Percentiles rank a stretch among this genome's conserved stretches.
Conservation (phyloP, 805 yeast genomes). For the Lachancea lanzarotensis region DNA sequence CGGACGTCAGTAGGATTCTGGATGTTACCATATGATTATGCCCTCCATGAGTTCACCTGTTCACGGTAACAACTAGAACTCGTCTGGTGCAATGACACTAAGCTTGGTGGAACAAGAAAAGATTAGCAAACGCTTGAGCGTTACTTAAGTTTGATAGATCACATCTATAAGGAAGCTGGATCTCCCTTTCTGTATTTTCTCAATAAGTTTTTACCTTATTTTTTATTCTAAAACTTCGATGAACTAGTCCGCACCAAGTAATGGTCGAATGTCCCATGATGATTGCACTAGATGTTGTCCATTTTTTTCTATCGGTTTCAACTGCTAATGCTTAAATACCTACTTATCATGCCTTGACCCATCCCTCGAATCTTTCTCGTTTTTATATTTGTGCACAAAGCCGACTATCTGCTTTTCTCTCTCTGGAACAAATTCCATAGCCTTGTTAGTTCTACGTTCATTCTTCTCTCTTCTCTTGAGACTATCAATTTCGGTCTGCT, state of each 20-base stretch:
- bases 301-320: neutral
- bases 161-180: slow-evolving; percentile 20
- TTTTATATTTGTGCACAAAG: slow-evolving; percentile 56
- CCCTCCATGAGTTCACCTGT: neutral
- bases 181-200: slow-evolving; percentile 14
- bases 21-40: slow-evolving; percentile 48
- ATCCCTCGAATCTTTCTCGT: slow-evolving; percentile 16
- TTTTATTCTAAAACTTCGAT: neutral
- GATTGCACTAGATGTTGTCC: neutral
- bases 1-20: slow-evolving; percentile 78
- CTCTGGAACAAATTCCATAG: slow-evolving; percentile 57
- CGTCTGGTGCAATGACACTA: neutral
- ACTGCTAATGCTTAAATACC: neutral
- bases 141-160: slow-evolving; percentile 8
- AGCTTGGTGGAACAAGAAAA: neutral
- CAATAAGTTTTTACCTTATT: neutral
- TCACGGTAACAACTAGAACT: neutral
- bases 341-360: slow-evolving; percentile 1
- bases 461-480: slow-evolving; percentile 78
- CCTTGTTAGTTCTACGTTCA: slow-evolving; percentile 68
- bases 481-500: slow-evolving; percentile 63
- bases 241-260: neutral
- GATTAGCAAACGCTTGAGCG: slow-evolving; percentile 2
- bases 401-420: slow-evolving; percentile 85
- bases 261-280: no score